A percentile compares a stretch with the other conserved stretches of the same genome.
phyloP scores from a whole-genome alignment of 2,329 filamentous ascomycete species.

The Stagonosporopsis cucurbitacearum region DNA sequence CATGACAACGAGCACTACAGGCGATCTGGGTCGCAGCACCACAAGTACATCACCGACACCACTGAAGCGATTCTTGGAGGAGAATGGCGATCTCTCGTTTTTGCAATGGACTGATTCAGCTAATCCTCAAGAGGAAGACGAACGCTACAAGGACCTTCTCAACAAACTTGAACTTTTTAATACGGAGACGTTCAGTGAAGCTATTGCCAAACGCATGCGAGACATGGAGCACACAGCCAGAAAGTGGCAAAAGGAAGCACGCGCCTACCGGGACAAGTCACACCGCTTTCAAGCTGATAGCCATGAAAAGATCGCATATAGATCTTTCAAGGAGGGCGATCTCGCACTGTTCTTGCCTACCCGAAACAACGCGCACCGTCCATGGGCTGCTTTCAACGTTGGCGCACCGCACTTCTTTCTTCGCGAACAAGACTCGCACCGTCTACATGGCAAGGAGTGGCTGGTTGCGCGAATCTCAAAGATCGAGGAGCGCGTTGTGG shows the following conservation, averaged over 20 bases:
- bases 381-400: constrained; percentile 98
- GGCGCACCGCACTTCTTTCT: constrained; percentile 97
- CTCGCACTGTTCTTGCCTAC: constrained; percentile 93
- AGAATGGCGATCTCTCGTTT: constrained; percentile 72
- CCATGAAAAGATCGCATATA: constrained; percentile 95
- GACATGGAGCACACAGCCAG: constrained; percentile 92
- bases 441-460: constrained; percentile 86
- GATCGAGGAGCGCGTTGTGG: constrained; percentile 91
- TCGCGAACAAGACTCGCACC: constrained; percentile 88
- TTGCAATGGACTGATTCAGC: constrained; percentile 82
- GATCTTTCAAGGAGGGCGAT: constrained; percentile 95
- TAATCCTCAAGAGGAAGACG: constrained; percentile 69
- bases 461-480: constrained; percentile 92
- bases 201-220: constrained; percentile 85
- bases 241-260: constrained; percentile 90
- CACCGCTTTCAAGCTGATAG: constrained; percentile 81
- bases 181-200: constrained; percentile 81
- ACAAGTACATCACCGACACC: constrained; percentile 61
- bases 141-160: constrained; percentile 78
- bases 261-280: constrained; percentile 85
- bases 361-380: constrained; percentile 88
- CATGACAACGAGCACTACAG: constrained; percentile 49
- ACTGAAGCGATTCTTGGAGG: constrained; percentile 64
- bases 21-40: constrained; percentile 57
- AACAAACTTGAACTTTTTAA: constrained; percentile 78